Percentiles rank a stretch among this genome's conserved stretches.
These are phyloP conservation scores for Gracilaria domingensis DNA, from an alignment of 23 red algal species.

Conservation along the genomic window DNA sequence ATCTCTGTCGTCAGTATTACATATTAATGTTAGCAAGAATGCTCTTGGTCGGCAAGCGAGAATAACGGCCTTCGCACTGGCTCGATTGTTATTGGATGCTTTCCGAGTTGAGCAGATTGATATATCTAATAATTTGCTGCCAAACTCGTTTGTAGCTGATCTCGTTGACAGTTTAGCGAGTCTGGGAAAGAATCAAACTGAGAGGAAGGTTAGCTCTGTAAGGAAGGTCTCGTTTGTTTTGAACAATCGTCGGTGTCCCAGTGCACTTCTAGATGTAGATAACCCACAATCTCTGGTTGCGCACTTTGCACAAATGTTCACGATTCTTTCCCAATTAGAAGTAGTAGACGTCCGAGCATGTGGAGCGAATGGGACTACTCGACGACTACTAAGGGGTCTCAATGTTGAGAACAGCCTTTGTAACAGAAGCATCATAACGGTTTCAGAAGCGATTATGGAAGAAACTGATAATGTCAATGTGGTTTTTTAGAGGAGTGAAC, in stretches of 20 bases:
- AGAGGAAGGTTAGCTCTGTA: background rate
- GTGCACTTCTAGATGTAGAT: slow-evolving; percentile 35
- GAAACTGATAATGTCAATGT: background rate
- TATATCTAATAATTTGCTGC: slow-evolving; percentile 49
- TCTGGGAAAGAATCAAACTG: background rate
- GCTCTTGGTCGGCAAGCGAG: slow-evolving; percentile 32
- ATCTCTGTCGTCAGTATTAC: slow-evolving; percentile 21
- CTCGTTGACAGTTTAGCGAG: background rate
- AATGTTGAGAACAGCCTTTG: background rate
- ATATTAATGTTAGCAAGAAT: slow-evolving; percentile 57
- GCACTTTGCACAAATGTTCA: slow-evolving; percentile 36
- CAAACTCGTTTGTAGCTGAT: slow-evolving; percentile 25
- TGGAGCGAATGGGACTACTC: slow-evolving; percentile 21
- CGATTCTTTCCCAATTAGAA: slow-evolving; percentile 29
- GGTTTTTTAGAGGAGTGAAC: background rate
- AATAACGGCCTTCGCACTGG: slow-evolving; percentile 6
- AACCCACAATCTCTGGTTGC: background rate
- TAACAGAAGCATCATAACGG: slow-evolving; percentile 13
- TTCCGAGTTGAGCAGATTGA: slow-evolving; percentile 20
- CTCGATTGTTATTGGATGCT: slow-evolving; percentile 9
- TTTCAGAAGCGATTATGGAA: slow-evolving; percentile 20
- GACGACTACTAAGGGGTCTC: slow-evolving; percentile 10
- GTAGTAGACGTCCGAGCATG: slow-evolving; percentile 55
- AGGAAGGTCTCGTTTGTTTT: slow-evolving; percentile 31
- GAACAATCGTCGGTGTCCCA: slow-evolving; percentile 57